phyloP scores from a whole-genome alignment of 2,329 filamentous ascomycete genomes.

The Aotearoamyces nothofagi region DNA sequence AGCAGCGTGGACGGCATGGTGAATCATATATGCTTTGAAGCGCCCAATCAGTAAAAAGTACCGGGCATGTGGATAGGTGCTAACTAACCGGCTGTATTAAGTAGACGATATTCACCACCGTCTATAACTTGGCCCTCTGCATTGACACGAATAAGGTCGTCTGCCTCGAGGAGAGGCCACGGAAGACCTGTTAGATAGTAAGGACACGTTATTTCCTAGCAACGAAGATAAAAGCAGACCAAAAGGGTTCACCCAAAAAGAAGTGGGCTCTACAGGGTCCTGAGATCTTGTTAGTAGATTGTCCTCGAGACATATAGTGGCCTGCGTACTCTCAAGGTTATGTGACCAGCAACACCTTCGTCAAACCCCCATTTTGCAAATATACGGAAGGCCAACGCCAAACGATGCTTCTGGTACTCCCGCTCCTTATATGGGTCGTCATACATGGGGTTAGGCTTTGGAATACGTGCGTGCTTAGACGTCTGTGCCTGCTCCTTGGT shows the following conservation, averaged over 20 bases:
- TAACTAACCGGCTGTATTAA: slow-evolving; percentile 19
- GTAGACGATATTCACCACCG: slow-evolving; percentile 29
- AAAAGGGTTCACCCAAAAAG: slow-evolving; percentile 21
- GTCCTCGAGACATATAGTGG: neutral
- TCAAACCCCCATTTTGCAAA: slow-evolving; percentile 30
- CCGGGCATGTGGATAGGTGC: neutral
- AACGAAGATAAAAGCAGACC: no score
- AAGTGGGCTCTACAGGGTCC: slow-evolving; percentile 20
- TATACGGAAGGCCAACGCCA: slow-evolving; percentile 31
- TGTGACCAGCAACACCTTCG: slow-evolving; percentile 31
- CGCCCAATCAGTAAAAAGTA: no score
- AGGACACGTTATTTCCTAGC: no score
- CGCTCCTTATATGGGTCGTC: slow-evolving; percentile 20
- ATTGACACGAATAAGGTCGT: slow-evolving; percentile 53
- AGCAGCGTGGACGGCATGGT: slow-evolving; percentile 41
- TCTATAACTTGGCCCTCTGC: slow-evolving; percentile 45
- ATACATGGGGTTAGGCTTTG: slow-evolving; percentile 10
- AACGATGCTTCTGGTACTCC: slow-evolving; percentile 24
- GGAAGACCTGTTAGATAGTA: no score
- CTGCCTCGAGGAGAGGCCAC: slow-evolving; percentile 34
- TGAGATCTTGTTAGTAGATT: slow-evolving; percentile 5
- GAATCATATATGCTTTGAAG: slow-evolving; percentile 48
- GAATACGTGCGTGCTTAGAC: neutral
- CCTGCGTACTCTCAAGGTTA: slow-evolving; percentile 21
- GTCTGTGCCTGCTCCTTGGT: neutral